Base-by-base conservation (phyloP, 2,329 filamentous ascomycete genomes). In the Colletotrichum graminicola region DNA sequence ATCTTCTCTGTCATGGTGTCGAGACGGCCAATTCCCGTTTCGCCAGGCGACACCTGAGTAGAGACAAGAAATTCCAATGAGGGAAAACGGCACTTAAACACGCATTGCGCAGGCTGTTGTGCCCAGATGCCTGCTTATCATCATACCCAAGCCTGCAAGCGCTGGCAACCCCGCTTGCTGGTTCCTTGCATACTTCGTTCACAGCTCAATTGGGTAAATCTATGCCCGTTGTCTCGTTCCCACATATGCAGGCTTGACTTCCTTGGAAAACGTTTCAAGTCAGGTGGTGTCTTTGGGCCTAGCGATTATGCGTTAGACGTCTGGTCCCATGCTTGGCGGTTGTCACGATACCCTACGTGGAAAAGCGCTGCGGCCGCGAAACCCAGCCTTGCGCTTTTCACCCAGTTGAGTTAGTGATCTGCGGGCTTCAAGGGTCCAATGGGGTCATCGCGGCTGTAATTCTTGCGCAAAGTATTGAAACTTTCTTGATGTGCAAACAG, bases 141-240 rank as follows among this genome's bases (percentile, higher is more conserved):
- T 14, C 1, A 26, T 16, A 0, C 29, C 21, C 3, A 36, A 29
- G 34, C 14, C n/a, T n/a, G 29, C 0, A 51, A 26, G 59, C 32
- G 45, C 29, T 32, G 7, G 29, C 16, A 61, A 49, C 45, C 18
- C 47, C 34, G 23, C 66, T 45, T 52, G 60, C 54, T 59, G 66
- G 45, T 57, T 64, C 41, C 29, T 26, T 21, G 26, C 2, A 39
- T 12, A 11, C 11, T 29, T 3, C 26, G 5, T 14, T 2, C 16
- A 32, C 55, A 12, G 16, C 52, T 16, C 18, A 12, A 54, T 64
- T 47, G 49, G 45, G 21, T 62, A n/a, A 12, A 12, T 7, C 3
- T 2, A 32, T 18, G 29, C n/a, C 29, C 7, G 5, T 64, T 45
- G 59, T 59, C 60, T 11, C 60, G 52, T 47, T 21, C 18, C 8